These are phyloP conservation scores for Phytophthora pini DNA, from an alignment of 352 stramenopile species.

Conservation along the genomic window DNA sequence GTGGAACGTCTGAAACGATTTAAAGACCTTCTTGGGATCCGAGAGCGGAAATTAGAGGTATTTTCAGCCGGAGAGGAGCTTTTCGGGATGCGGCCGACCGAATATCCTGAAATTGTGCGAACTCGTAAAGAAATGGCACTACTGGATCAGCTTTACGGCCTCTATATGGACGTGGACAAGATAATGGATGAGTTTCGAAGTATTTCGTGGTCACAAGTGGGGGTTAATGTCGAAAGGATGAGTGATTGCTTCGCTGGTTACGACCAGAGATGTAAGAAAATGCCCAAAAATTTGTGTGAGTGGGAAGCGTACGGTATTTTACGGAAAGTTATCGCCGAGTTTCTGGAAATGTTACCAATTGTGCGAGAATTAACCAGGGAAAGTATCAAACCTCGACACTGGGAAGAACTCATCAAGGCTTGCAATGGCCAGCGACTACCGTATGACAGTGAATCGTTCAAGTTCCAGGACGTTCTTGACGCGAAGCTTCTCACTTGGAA, in stretches of 20 bases:
- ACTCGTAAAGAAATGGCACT: conserved; percentile 89
- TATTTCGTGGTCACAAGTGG: conserved; percentile 74
- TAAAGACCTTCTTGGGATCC: conserved; percentile 80
- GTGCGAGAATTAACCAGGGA: conserved; percentile 82
- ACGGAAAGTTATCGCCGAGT: conserved; percentile 81
- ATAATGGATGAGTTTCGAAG: conserved; percentile 73
- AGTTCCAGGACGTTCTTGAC: conserved; percentile 81
- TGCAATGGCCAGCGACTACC: conserved; percentile 52
- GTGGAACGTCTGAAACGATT: conserved; percentile 88
- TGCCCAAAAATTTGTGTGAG: conserved; percentile 87
- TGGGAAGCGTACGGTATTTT: conserved; percentile 87
- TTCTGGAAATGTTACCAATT: conserved; percentile 86
- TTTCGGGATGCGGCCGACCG: conserved; percentile 84
- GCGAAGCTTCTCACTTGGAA: conserved; percentile 81
- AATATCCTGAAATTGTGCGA: conserved; percentile 85
- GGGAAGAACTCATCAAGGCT: conserved; percentile 77
- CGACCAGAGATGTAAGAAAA: conserved; percentile 79
- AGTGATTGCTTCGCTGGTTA: conserved; percentile 65
- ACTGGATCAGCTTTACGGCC: conserved; percentile 87
- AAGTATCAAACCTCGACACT: conserved; percentile 89
- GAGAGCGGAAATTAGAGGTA: conserved; percentile 88
- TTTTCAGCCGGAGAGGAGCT: conserved; percentile 89
- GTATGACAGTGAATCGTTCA: conserved; percentile 82
- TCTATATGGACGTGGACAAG: conserved; percentile 90
- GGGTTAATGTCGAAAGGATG: conserved; percentile 63